Percentiles rank a stretch among this genome's conserved stretches.
Conservation (phyloP, 2,329 filamentous ascomycete genomes). For the Amauroascus verrucosus region DNA sequence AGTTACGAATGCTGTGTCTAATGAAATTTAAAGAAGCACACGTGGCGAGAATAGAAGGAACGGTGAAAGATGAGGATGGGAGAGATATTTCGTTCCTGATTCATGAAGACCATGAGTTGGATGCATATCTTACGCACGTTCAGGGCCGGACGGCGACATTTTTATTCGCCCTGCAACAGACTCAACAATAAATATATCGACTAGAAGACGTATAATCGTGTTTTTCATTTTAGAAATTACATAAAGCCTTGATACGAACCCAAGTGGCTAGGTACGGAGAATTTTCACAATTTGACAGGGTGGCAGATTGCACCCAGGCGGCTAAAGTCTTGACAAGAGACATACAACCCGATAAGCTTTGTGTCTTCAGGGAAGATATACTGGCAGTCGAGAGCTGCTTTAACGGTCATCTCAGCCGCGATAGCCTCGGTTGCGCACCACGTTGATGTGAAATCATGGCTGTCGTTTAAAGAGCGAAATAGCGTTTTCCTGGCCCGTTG, state of each 20-base stretch:
- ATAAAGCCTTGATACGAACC: no score
- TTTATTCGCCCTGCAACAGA: slow-evolving; percentile 27
- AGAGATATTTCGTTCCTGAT: slow-evolving; percentile 33
- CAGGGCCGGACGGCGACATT: slow-evolving; percentile 47
- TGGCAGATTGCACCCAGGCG: background rate
- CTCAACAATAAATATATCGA: background rate
- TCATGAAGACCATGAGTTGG: slow-evolving; percentile 60
- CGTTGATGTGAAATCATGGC: background rate
- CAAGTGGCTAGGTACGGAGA: no score
- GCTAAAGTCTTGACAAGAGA: background rate
- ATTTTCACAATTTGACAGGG: background rate
- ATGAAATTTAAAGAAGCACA: slow-evolving; percentile 5
- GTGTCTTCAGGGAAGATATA: background rate
- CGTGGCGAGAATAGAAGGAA: slow-evolving; percentile 10
- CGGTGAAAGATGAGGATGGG: slow-evolving; percentile 1
- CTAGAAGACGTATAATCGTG: background rate
- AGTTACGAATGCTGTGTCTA: slow-evolving; percentile 41
- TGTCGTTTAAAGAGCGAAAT: background rate
- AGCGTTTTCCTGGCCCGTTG: background rate
- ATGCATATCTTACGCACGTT: slow-evolving; percentile 59
- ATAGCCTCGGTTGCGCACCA: background rate
- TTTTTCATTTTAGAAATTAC: no score
- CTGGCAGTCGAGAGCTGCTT: background rate
- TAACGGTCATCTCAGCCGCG: background rate
- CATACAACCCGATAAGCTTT: background rate